Evolutionary conservation across 805 yeast genomes (phyloP).

Genomic region (Myxozyma neglecta): DNA sequence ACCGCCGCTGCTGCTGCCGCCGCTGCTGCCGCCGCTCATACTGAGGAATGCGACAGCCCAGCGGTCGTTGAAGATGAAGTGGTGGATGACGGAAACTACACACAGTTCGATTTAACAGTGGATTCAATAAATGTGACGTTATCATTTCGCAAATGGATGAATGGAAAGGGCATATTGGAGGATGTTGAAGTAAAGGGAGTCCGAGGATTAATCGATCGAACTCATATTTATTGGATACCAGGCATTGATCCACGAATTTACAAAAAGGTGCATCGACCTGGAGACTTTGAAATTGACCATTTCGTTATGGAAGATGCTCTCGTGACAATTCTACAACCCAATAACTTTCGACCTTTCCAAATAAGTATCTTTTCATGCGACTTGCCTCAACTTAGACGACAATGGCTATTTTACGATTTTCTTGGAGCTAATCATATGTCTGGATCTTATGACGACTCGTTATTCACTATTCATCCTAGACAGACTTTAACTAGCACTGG

Average conservation of each 20-base stretch:
- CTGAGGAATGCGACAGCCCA: constrained; percentile 10
- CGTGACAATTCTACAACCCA: constrained; percentile 79
- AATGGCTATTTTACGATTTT: constrained; percentile 89
- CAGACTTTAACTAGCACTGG: constrained; percentile 50
- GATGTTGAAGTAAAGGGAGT: constrained; percentile 79
- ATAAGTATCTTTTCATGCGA: constrained; percentile 88
- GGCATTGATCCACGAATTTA: constrained; percentile 82
- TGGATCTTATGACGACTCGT: constrained; percentile 89
- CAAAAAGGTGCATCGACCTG: constrained; percentile 69
- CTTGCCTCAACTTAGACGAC: constrained; percentile 74
- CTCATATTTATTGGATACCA: constrained; percentile 79
- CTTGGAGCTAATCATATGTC: constrained; percentile 79
- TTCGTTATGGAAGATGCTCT: constrained; percentile 82
- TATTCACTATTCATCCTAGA: constrained; percentile 85
- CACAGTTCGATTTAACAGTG: constrained; percentile 89
- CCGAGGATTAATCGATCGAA: constrained; percentile 89
- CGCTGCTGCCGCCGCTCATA: constrained; percentile 31
- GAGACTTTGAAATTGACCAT: constrained; percentile 88
- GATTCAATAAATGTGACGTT: constrained; percentile 80
- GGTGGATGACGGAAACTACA: constrained; percentile 78
- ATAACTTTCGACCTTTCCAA: constrained; percentile 75
- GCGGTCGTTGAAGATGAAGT: constrained; percentile 12
- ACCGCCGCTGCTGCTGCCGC: constrained; percentile 65
- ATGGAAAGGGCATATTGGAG: constrained; percentile 83
- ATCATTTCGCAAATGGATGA: constrained; percentile 82